These are phyloP conservation scores for Torrubiellomyces zombiae DNA, from an alignment of 2,329 filamentous ascomycete genomes.

Conservation along the genomic window DNA sequence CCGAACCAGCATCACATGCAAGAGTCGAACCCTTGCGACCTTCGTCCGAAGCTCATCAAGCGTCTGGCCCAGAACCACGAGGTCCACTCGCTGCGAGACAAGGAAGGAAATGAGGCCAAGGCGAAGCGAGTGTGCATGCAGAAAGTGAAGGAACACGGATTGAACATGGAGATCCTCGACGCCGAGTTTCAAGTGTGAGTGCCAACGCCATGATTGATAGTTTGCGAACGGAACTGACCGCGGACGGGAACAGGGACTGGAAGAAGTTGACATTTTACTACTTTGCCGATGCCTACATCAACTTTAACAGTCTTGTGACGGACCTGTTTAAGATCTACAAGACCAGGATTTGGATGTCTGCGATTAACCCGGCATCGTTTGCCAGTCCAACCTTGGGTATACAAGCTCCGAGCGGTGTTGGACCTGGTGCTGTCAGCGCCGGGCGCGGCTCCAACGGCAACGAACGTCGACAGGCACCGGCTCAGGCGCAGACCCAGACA, in stretches of 20 bases:
- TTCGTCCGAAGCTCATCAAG: conserved; percentile 95
- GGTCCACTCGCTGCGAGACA: conserved; percentile 74
- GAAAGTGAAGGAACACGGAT: conserved; percentile 83
- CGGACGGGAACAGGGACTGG: conserved; percentile 57
- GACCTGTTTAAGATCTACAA: conserved; percentile 99
- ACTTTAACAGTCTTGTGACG: conserved; percentile 94
- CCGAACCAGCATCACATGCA: conserved; percentile 57
- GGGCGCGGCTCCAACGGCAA: conserved; percentile 24
- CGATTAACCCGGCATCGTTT: conserved; percentile 94
- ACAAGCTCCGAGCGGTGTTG: conserved; percentile 50
- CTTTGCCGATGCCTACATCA: conserved; percentile 95
- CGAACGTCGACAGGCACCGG: conserved; percentile 33
- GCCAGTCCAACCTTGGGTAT: conserved; percentile 60
- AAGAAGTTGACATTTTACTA: conserved; percentile 99
- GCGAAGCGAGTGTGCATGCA: conserved; percentile 93
- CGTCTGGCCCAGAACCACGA: conserved; percentile 84
- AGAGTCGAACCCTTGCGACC: conserved; percentile 53
- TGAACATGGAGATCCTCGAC: conserved; percentile 97
- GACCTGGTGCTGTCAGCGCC: conserved; percentile 47
- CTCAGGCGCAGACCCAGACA: conserved; percentile 22
- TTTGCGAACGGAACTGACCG: conserved; percentile 4
- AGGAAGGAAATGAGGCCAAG: conserved; percentile 94
- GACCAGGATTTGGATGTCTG: conserved; percentile 98
- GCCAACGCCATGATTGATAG: neutral
- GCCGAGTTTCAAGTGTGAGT: conserved; percentile 96